phyloP scores from a whole-genome alignment of 345 rosid genomes.

The Rubroshorea leprosula region DNA sequence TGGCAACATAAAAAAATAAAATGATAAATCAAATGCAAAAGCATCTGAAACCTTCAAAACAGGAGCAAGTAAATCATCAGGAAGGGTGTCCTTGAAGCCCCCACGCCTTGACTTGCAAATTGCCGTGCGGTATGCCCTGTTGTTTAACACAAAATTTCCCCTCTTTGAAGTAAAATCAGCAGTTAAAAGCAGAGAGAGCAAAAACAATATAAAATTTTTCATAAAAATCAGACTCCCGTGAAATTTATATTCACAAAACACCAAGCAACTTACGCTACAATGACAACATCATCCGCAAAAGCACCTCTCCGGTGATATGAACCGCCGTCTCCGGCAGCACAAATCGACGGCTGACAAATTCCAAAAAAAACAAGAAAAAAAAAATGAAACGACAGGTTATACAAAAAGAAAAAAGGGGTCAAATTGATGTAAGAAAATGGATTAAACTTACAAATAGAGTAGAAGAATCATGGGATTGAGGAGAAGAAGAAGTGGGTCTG shows the following conservation, averaged over 20 bases:
- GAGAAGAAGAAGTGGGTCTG: slow-evolving; percentile 40
- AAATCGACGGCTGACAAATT: slow-evolving; percentile 47
- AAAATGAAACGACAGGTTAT: not conserved
- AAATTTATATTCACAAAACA: not conserved
- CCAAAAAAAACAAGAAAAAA: not conserved
- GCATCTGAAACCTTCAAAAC: slow-evolving; percentile 64
- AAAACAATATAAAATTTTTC: too few relatives aligned
- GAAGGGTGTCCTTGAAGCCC: slow-evolving; percentile 85
- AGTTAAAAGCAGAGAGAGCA: too few relatives aligned
- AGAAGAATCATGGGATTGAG: slow-evolving; percentile 26
- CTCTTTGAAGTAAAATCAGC: not conserved
- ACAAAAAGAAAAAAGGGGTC: not conserved
- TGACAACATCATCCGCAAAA: slow-evolving; percentile 79
- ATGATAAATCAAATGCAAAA: not conserved
- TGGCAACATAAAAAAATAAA: slow-evolving; percentile 1
- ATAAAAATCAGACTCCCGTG: not conserved
- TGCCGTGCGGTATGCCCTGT: slow-evolving; percentile 86
- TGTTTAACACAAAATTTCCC: not conserved
- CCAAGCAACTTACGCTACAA: slow-evolving; percentile 72
- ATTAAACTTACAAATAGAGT: slow-evolving; percentile 45
- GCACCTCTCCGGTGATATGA: slow-evolving; percentile 63
- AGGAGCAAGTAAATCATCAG: slow-evolving; percentile 77
- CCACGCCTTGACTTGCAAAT: slow-evolving; percentile 87
- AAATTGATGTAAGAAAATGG: not conserved
- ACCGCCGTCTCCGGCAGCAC: slow-evolving; percentile 58